Evolutionary conservation across 805 yeast genomes (phyloP).

Genomic region (Maudiozyma pseudohumilis): DNA sequence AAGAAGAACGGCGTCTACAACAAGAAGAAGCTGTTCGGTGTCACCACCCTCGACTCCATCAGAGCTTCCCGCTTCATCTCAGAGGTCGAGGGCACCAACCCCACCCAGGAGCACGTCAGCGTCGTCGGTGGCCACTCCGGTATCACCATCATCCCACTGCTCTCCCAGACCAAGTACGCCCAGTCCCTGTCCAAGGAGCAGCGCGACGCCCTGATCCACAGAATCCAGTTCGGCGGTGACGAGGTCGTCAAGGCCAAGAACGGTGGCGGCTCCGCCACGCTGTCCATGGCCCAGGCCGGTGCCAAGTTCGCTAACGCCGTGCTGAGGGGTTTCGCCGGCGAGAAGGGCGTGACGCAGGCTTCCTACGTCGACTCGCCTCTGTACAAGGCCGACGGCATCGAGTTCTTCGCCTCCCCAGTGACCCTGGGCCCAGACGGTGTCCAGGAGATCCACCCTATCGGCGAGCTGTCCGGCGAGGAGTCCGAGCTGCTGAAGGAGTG

Average conservation of each 20-base stretch:
- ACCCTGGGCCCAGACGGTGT: conserved; percentile 91
- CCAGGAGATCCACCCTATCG: conserved; percentile 68
- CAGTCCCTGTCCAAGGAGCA: conserved; percentile 44
- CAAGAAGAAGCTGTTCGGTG: conserved; percentile 90
- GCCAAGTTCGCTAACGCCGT: conserved; percentile 62
- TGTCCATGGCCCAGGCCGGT: conserved; percentile 92
- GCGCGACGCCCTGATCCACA: conserved; percentile 60
- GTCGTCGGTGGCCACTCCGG: conserved; percentile 98
- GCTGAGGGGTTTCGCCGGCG: conserved; percentile 55
- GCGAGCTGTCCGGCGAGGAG: conserved; percentile 66
- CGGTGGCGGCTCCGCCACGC: conserved; percentile 90
- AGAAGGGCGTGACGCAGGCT: conserved; percentile 55
- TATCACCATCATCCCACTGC: conserved; percentile 86
- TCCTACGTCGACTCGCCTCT: conserved; percentile 73
- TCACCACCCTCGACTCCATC: conserved; percentile 86
- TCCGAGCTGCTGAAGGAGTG: conserved; percentile 73
- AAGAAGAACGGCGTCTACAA: conserved; percentile 79
- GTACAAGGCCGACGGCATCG: conserved; percentile 81
- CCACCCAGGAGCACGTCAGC: conserved; percentile 63
- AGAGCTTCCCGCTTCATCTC: conserved; percentile 81
- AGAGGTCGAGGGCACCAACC: conserved; percentile 45
- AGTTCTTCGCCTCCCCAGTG: conserved; percentile 91
- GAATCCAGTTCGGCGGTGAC: conserved; percentile 95
- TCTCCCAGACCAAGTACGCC: conserved; percentile 74
- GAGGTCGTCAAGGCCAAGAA: conserved; percentile 90